Base-by-base conservation (phyloP, 2,329 filamentous ascomycete genomes). In the Diaporthe sp. region DNA sequence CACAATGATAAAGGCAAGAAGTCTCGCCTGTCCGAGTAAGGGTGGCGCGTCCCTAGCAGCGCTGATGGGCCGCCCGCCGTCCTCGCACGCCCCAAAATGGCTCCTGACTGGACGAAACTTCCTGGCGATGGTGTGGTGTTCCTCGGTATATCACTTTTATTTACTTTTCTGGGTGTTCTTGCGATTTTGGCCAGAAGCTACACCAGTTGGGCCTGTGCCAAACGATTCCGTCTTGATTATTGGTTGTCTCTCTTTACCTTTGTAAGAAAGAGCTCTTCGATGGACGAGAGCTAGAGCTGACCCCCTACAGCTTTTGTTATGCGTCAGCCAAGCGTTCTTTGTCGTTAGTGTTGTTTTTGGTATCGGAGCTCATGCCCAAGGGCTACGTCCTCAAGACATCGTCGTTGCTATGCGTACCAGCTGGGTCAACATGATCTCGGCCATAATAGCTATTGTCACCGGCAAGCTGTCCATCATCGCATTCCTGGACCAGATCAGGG, bases 351-450 rank as follows among this genome's bases (percentile, higher is more conserved):
- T 73, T 44, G 31, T 42, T 5, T 68, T 46, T 28, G 72, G 72
- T 44, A 53, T 73, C 13, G 72, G 72, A 4, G 61, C 72, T 37
- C 72, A 58, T 12, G 6, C 31, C 7, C 7, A 58, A 19, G 72
- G 31, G 1, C 39, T 73, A 1, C 37, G 19, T 19, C 49, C 53
- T 31, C 39, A 31, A 25, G 72, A 68, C 1, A 49, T 68, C 3
- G 72, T 68, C 4, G 8, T 49, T 9, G 72, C 72, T 46, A 28
- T 73, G 34, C 49, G 37, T 2, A 60, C 61, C 31, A 68, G 60
- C 25, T 73, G 72, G 72, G 22, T 73, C 49, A 73, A 49, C 51
- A 62, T 67, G 60, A 68, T 73, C 25, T 67, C 72, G 12, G 72
- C 46, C 12, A 67, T 73, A 22, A 49, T 73, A n/a, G 72, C 60